phyloP scores from a whole-genome alignment of 345 rosid genomes.

The Leavenworthia alabamica region DNA sequence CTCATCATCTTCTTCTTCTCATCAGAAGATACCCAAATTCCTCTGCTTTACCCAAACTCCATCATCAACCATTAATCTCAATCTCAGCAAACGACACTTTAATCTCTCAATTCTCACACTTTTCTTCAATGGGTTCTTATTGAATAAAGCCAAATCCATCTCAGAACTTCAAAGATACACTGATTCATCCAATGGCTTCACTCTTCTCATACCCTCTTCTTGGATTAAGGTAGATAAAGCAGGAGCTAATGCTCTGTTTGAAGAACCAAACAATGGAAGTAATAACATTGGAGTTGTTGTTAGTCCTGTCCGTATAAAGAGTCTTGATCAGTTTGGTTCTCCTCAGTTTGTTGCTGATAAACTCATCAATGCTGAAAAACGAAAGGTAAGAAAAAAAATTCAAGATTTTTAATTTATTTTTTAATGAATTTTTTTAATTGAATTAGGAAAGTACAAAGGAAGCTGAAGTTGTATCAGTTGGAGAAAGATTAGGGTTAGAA shows the following conservation, averaged over 20 bases:
- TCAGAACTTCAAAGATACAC: conserved; percentile 56
- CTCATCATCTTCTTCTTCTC: neutral
- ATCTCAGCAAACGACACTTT: conserved; percentile 48
- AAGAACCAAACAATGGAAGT: conserved; percentile 57
- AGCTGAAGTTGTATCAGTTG: conserved; percentile 59
- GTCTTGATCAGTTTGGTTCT: conserved; percentile 66
- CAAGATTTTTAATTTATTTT: too few species aligned
- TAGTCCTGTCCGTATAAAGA: conserved; percentile 68
- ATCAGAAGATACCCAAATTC: neutral
- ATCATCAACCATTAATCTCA: neutral
- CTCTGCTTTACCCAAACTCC: conserved; percentile 15
- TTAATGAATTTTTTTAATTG: too few species aligned
- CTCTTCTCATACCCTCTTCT: conserved; percentile 71
- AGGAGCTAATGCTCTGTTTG: conserved; percentile 78
- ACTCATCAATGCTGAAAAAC: conserved; percentile 82
- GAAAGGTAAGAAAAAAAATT: conserved; percentile 32
- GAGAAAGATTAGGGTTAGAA: conserved; percentile 54
- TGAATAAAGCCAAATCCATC: conserved; percentile 26
- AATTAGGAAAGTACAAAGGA: conserved; percentile 76
- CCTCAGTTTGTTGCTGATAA: conserved; percentile 80
- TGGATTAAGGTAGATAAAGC: conserved; percentile 85
- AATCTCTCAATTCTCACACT: conserved; percentile 44
- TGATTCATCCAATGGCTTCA: conserved; percentile 60
- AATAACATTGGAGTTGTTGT: conserved; percentile 87
- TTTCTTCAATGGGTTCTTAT: conserved; percentile 38